Evolutionary conservation across 345 rosid genomes (phyloP).

Genomic region (Salix suchowensis): DNA sequence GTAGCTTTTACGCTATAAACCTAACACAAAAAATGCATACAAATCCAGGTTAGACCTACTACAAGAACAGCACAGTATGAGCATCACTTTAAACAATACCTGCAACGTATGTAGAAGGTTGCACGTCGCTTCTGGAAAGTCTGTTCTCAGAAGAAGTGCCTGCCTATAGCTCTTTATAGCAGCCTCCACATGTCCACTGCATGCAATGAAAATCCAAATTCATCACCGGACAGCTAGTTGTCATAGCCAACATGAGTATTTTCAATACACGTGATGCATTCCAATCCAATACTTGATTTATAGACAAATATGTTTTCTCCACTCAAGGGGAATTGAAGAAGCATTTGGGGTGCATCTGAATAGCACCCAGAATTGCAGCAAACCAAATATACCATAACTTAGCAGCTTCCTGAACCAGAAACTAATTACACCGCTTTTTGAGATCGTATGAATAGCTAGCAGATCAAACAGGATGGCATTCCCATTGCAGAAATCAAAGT

Average conservation of each 20-base stretch:
- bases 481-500: not conserved
- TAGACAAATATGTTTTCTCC: not conserved
- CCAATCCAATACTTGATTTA: not conserved
- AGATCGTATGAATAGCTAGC: not conserved
- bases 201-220: constrained; percentile 10
- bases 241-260: not conserved
- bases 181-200: constrained; percentile 89
- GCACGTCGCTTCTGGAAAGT: constrained; percentile 98
- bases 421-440: not conserved
- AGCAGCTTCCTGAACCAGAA: not conserved
- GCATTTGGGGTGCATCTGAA: not conserved
- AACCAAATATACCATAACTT: not conserved
- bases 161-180: constrained; percentile 90
- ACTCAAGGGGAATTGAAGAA: not conserved
- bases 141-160: constrained; percentile 75
- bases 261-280: not conserved
- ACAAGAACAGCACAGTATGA: not conserved
- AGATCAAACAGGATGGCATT: not conserved
- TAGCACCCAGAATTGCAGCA: not conserved
- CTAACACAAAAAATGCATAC: not conserved
- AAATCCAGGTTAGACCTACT: not conserved
- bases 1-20: not conserved
- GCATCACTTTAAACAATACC: constrained; percentile 34
- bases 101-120: constrained; percentile 91
- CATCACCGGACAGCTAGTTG: not conserved